Conservation (phyloP, 2,329 filamentous ascomycete genomes). For the Pezicula carpinea region DNA sequence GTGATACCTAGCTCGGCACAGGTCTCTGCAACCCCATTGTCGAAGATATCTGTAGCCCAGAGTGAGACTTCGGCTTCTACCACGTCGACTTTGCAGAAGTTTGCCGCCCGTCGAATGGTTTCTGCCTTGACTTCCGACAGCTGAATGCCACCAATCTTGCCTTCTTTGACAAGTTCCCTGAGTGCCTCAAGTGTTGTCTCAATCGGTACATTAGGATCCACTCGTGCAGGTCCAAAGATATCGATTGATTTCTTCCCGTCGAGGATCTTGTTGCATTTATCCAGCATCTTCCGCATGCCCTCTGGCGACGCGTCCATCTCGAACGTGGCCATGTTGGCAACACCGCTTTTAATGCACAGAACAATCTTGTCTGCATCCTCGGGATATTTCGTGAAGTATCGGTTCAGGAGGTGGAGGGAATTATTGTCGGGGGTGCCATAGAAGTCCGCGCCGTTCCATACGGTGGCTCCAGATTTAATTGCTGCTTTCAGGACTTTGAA, state of each 20-base stretch:
- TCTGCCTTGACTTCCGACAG: constrained; percentile 35
- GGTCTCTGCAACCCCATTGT: constrained; percentile 34
- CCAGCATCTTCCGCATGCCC: constrained; percentile 49
- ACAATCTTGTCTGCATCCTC: constrained; percentile 57
- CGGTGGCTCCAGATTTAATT: constrained; percentile 37
- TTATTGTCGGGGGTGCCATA: constrained; percentile 57
- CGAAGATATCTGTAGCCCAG: constrained; percentile 30
- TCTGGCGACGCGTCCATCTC: constrained; percentile 45
- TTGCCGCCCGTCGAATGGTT: constrained; percentile 34
- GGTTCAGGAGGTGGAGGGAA: constrained; percentile 52
- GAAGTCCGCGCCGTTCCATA: constrained; percentile 61
- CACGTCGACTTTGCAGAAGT: constrained; percentile 31
- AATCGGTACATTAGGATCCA: constrained; percentile 38
- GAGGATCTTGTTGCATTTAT: constrained; percentile 45
- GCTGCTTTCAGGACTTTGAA: constrained; percentile 53
- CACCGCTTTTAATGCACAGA: constrained; percentile 56
- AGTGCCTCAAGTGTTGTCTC: constrained; percentile 26
- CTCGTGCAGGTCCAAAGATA: constrained; percentile 46
- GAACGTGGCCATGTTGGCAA: constrained; percentile 28
- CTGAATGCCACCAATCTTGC: constrained; percentile 37
- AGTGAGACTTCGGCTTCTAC: constrained; percentile 42
- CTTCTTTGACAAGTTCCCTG: constrained; percentile 32
- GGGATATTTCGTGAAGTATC: constrained; percentile 59
- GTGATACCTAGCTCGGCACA: constrained; percentile 59
- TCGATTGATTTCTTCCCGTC: constrained; percentile 44